Evolutionary conservation across 495 filamentous ascomycete species (phyloP).

Genomic region (Pseudotulostoma volvatum): DNA sequence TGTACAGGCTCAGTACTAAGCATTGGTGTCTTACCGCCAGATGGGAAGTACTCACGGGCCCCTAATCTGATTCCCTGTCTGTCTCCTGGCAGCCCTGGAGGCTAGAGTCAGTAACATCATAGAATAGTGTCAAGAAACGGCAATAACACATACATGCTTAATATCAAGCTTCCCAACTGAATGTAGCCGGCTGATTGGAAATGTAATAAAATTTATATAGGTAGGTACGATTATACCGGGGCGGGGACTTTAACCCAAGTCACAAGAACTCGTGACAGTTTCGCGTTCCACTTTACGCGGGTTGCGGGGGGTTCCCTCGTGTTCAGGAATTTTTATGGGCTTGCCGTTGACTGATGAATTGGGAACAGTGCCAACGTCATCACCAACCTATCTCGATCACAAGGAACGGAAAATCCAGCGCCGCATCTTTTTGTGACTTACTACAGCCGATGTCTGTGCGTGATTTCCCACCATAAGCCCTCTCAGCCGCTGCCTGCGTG

Average conservation of each 20-base stretch:
- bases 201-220: no score
- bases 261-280: conserved; percentile 26
- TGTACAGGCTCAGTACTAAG: conserved; percentile 13
- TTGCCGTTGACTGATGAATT: no score
- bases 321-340: not conserved
- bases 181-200: no score
- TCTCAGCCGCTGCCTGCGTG: no score
- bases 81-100: conserved; percentile 24
- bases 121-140: not conserved
- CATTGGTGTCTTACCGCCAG: not conserved
- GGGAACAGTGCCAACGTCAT: no score
- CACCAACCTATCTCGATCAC: no score
- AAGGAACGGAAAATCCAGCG: not conserved
- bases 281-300: conserved; percentile 36
- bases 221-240: no score
- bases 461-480: no score
- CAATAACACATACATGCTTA: not conserved
- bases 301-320: not conserved
- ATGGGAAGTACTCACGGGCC: conserved; percentile 36
- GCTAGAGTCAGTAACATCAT: not conserved
- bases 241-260: no score
- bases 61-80: conserved; percentile 36
- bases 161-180: no score
- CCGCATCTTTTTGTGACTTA: no score
- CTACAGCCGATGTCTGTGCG: no score